These are phyloP conservation scores for Teunomyces funiuensis DNA, from an alignment of 805 yeast species.

Conservation along the genomic window DNA sequence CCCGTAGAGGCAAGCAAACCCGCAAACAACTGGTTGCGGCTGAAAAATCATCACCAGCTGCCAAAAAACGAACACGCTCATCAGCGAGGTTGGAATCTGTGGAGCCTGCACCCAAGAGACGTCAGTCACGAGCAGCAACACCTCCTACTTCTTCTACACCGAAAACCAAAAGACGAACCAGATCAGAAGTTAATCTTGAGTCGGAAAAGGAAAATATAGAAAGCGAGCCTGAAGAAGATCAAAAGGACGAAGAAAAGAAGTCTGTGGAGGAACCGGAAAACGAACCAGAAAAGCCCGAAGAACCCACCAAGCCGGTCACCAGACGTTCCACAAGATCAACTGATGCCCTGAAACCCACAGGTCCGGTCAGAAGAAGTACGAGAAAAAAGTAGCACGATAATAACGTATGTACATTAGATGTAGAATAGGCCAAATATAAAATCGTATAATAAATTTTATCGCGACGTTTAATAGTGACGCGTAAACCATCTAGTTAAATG, in stretches of 20 bases:
- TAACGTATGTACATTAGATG: slow-evolving; percentile 3
- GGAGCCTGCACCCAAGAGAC: slow-evolving; percentile 11
- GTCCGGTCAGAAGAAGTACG: slow-evolving; percentile 15
- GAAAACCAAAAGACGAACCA: slow-evolving; percentile 15
- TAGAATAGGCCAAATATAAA: slow-evolving; percentile 1
- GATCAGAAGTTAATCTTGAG: slow-evolving; percentile 17
- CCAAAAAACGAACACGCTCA: slow-evolving; percentile 20
- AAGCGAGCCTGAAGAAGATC: slow-evolving; percentile 1
- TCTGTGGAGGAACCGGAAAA: slow-evolving; percentile 1
- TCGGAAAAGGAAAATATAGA: slow-evolving; percentile 9
- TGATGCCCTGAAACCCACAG: slow-evolving; percentile 8
- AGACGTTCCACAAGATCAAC: slow-evolving; percentile 11
- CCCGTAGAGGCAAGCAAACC: slow-evolving; percentile 6
- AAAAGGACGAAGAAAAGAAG: slow-evolving; percentile 4
- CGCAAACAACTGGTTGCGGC: slow-evolving; percentile 7
- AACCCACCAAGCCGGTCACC: slow-evolving; percentile 5
- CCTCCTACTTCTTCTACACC: slow-evolving; percentile 9
- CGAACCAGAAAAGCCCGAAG: slow-evolving; percentile 3
- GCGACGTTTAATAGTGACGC: not conserved
- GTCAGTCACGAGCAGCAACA: slow-evolving; percentile 11
- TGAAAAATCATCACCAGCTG: not conserved
- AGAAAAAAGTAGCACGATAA: slow-evolving; percentile 10
- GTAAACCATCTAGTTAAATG: not conserved
- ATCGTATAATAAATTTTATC: not conserved
- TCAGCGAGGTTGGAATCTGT: slow-evolving; percentile 17